Evolutionary conservation across 2,329 filamentous ascomycete genomes (phyloP).

Genomic region (Colletotrichum cereale): DNA sequence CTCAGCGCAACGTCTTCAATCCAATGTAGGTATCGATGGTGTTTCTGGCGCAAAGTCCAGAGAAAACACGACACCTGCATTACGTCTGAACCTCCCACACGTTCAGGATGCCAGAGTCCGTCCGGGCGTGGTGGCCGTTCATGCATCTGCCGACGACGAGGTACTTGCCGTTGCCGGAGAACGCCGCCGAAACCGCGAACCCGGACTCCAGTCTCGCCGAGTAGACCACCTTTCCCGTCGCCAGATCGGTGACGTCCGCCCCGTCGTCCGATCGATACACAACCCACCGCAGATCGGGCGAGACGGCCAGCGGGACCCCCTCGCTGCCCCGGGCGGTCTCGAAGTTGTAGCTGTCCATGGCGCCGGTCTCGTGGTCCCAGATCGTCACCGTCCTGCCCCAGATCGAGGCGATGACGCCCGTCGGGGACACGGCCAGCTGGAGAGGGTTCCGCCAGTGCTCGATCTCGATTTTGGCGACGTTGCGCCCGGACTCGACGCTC

Average conservation of each 20-base stretch:
- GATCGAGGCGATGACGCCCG: conserved; percentile 14
- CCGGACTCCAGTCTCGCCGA: conserved; percentile 30
- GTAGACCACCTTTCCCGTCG: conserved; percentile 34
- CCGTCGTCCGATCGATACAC: conserved; percentile 38
- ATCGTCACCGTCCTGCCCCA: conserved; percentile 37
- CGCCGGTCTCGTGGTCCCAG: conserved; percentile 33
- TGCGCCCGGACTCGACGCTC: conserved; percentile 17
- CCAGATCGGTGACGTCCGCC: conserved; percentile 33
- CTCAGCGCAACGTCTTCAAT: background rate
- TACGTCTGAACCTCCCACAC: conserved; percentile 26
- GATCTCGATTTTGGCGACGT: conserved; percentile 36
- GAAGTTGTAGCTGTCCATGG: conserved; percentile 31
- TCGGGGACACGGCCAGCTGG: conserved; percentile 22
- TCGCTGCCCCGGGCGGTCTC: conserved; percentile 33
- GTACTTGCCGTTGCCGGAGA: conserved; percentile 19
- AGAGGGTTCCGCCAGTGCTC: conserved; percentile 36
- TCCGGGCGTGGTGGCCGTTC: conserved; percentile 23
- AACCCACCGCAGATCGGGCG: conserved; percentile 30
- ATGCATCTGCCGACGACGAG: conserved; percentile 21
- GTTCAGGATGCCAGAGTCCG: conserved; percentile 29
- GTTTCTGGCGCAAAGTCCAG: background rate
- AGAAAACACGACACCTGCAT: background rate
- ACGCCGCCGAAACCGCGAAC: conserved; percentile 32
- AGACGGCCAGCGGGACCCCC: conserved; percentile 34
- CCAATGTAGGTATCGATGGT: background rate